Evolutionary conservation across 208 protist species (phyloP).

Genomic region (Leishmania tarentolae): DNA sequence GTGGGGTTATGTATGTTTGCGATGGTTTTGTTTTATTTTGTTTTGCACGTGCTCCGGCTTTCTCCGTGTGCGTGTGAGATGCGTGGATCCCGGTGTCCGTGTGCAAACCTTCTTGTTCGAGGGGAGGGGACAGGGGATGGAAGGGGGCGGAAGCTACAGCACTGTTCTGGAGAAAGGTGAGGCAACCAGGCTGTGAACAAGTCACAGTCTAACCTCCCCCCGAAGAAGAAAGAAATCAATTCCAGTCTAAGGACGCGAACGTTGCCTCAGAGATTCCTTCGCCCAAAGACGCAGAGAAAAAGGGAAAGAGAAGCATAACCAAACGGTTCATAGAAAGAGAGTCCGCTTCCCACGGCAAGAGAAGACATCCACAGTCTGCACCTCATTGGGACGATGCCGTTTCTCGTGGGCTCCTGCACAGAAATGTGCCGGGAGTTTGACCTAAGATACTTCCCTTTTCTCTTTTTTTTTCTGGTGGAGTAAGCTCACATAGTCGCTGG

Average conservation of each 20-base stretch:
- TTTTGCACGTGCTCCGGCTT: not conserved
- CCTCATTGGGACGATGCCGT: not conserved
- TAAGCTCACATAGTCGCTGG: not conserved
- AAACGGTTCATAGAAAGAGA: not conserved
- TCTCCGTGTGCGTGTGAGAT: not conserved
- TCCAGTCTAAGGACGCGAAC: not conserved
- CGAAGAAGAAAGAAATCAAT: not conserved
- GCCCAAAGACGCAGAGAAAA: not conserved
- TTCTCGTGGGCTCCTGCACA: not conserved
- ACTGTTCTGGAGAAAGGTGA: not conserved
- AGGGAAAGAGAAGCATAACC: not conserved
- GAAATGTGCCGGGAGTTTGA: not conserved
- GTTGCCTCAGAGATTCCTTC: not conserved
- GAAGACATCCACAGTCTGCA: not conserved
- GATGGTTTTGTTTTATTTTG: not conserved
- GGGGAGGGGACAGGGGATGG: not conserved
- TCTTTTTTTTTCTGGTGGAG: not conserved
- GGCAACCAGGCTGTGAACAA: not conserved
- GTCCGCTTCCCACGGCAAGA: not conserved
- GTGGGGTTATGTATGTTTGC: not conserved
- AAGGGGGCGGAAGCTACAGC: not conserved
- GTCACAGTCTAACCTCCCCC: not conserved
- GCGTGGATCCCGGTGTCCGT: too few relatives aligned
- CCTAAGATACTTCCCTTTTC: not conserved
- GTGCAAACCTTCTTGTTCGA: not conserved